phyloP scores from a whole-genome alignment of 2,329 filamentous ascomycete species.

The Rhexocercosporidium sp. region DNA sequence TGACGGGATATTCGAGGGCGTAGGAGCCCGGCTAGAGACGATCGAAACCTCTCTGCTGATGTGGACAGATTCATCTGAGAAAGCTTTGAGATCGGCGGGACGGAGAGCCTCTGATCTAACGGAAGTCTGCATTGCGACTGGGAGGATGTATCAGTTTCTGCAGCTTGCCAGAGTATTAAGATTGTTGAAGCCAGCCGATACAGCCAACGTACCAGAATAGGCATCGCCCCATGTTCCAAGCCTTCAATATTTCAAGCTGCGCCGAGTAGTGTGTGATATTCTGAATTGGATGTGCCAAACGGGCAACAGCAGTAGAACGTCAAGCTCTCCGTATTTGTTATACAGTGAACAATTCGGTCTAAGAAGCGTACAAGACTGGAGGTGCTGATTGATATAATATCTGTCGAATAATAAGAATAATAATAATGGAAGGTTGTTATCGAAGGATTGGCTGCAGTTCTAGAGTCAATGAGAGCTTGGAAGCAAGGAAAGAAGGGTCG shows the following conservation, averaged over 20 bases:
- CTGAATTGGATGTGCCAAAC: not conserved
- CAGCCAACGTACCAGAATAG: conserved; percentile 1
- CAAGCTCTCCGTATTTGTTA: not conserved
- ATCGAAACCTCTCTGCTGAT: conserved; percentile 26
- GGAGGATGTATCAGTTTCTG: conserved; percentile 19
- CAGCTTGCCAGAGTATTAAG: conserved; percentile 15
- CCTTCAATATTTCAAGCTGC: not conserved
- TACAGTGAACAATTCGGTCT: not conserved
- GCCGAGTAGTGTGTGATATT: not conserved
- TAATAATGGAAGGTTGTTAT: not conserved
- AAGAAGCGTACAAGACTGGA: not conserved
- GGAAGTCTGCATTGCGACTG: conserved; percentile 31
- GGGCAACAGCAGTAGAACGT: not conserved
- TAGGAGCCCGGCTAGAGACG: conserved; percentile 17
- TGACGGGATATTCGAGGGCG: conserved; percentile 11
- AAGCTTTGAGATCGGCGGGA: conserved; percentile 2
- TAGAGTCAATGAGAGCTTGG: not conserved
- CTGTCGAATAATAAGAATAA: not conserved
- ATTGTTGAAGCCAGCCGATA: conserved; percentile 9
- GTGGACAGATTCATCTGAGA: conserved; percentile 26
- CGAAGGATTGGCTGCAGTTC: not conserved
- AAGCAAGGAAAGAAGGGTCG: not conserved
- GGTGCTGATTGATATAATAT: not conserved
- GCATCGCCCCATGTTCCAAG: not conserved
- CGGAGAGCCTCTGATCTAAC: conserved; percentile 22